phyloP scores from a whole-genome alignment of 2,329 filamentous ascomycete genomes.

The Mariannaea sp. region DNA sequence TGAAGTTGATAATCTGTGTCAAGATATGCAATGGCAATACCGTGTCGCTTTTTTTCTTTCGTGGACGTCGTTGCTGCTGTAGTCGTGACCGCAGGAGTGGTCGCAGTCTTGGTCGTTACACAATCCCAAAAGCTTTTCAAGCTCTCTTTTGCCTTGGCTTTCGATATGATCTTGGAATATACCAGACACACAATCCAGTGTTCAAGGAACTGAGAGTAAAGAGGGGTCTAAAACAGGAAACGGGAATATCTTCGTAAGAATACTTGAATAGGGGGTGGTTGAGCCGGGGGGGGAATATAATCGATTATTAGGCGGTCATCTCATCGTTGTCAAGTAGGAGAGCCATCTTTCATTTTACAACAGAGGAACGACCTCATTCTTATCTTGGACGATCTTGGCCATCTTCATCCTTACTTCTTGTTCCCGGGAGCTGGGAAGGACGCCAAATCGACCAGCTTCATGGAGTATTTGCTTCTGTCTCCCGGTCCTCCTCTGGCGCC shows the following conservation, averaged over 20 bases:
- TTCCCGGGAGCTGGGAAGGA: neutral
- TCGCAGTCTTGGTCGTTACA: too few relatives aligned
- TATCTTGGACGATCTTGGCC: neutral
- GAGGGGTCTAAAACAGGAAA: neutral
- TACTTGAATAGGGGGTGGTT: neutral
- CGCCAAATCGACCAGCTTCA: neutral
- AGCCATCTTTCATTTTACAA: too few relatives aligned
- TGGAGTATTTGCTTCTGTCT: slow-evolving; percentile 15
- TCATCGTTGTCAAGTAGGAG: neutral
- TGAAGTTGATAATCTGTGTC: too few relatives aligned
- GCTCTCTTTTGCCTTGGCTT: neutral
- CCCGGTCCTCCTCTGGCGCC: slow-evolving; percentile 21
- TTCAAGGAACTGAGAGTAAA: neutral
- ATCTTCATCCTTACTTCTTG: neutral
- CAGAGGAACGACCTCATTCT: neutral
- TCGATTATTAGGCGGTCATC: neutral
- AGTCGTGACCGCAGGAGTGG: too few relatives aligned
- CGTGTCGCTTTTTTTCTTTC: neutral
- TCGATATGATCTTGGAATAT: neutral
- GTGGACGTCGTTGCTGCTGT: neutral
- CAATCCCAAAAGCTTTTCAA: too few relatives aligned
- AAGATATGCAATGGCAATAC: too few relatives aligned
- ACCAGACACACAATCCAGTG: neutral
- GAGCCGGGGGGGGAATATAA: neutral
- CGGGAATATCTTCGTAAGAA: neutral